Base-by-base conservation (phyloP, 441 rosid species). In the Croton setiger region DNA sequence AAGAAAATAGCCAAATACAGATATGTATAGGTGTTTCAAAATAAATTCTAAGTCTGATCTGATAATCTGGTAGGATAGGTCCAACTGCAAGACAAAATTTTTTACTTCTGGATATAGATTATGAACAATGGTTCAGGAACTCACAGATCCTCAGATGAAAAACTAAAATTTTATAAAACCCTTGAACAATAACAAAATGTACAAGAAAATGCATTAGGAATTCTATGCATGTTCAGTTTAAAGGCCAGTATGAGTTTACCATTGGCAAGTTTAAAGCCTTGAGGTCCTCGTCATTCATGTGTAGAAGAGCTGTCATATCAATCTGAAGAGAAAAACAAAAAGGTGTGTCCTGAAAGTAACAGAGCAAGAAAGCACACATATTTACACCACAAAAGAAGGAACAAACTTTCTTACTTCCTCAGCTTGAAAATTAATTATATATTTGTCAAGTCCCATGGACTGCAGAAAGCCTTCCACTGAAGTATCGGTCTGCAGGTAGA, bases 201-300 rank as follows among this genome's bases (percentile, higher is more conserved):
- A 73, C n/a, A 41, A 1, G 64, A 35, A 68, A 47, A 20, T n/a
- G 9, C 47, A 49, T 7, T 54, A 44, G 12, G 18, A 64, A 61
- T 11, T 44, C 12, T 66, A 3, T 23, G 51, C 70, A 74, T 15
- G 18, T 56, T n/a, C 60, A 67, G 59, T 35, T 45, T 54, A 65
- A 72, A 57, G 52, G 51, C 44, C 41, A 43, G 64, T 35, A 57
- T 61, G 48, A 78, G 60, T 59, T 75, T 86, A 95, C 98, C 98
- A 93, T 89, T 9, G 97, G 98, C 77, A 93, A 87, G 67, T 93
- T 88, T 76, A 93, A 68, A 79, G 90, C 96, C 80, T 89, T 93
- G 72, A 91, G 91, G 76, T 93, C 98, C 63, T 84, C 96, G 78
- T 94, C 99, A 60, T 81, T 87, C 99, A 95, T 91, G 86, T 92